phyloP scores from a whole-genome alignment of 768 basidiomycete species.

The Lactarius tabidus region DNA sequence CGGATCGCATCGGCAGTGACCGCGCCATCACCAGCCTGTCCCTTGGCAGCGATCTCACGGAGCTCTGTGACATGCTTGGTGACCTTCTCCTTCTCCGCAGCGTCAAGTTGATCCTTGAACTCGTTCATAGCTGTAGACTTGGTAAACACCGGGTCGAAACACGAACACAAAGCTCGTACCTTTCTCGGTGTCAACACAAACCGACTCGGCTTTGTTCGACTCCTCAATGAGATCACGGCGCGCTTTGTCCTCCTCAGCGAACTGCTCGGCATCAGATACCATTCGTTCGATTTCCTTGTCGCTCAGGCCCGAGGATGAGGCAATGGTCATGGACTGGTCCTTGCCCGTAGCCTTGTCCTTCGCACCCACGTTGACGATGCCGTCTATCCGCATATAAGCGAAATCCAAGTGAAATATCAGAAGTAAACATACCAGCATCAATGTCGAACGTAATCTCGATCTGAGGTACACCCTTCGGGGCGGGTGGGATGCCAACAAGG shows the following conservation, averaged over 20 bases:
- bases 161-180: slow-evolving; percentile 40
- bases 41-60: slow-evolving; percentile 84
- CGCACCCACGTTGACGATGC: slow-evolving; percentile 96
- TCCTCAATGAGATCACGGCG: slow-evolving; percentile 90
- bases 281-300: slow-evolving; percentile 98
- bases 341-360: slow-evolving; percentile 91
- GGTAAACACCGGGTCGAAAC: slow-evolving; percentile 2
- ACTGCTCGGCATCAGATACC: slow-evolving; percentile 92
- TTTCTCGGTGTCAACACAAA: slow-evolving; percentile 94
- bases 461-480: slow-evolving; percentile 71
- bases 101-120: slow-evolving; percentile 96
- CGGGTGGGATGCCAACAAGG: slow-evolving; percentile 92
- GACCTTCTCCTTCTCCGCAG: slow-evolving; percentile 91
- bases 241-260: slow-evolving; percentile 88
- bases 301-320: slow-evolving; percentile 92
- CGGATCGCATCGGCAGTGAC: slow-evolving; percentile 85
- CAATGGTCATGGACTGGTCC: slow-evolving; percentile 96
- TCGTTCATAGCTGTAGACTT: slow-evolving; percentile 74
- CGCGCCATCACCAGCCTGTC: slow-evolving; percentile 76
- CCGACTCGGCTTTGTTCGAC: slow-evolving; percentile 93
- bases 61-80: slow-evolving; percentile 81
- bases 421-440: slow-evolving; percentile 66
- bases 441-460: slow-evolving; percentile 94
- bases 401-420: not conserved
- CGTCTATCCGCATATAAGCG: slow-evolving; percentile 46